Base-by-base conservation (phyloP, 2,329 filamentous ascomycete species). In the Pezicula carpinea region DNA sequence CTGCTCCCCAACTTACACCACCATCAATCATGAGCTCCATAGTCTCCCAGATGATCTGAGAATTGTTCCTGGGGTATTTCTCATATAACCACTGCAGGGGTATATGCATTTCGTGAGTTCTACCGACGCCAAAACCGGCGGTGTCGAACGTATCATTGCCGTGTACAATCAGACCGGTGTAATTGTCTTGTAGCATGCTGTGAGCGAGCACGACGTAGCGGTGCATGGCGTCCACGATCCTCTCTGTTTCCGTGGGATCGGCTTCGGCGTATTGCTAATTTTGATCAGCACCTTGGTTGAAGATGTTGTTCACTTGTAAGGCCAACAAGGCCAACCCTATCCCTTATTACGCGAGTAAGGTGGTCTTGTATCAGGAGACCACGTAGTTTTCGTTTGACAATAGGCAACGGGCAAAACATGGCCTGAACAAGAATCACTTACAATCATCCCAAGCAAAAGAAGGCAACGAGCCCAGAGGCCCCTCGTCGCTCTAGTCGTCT, bases 381-480 rank as follows among this genome's bases (percentile, higher is more conserved):
- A n/a, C n/a, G n/a, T n/a, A n/a, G n/a, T n/a, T n/a, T n/a, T n/a
- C n/a, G 26, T 10, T 11, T 11, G 26, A 13, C 8, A 11, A 29
- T 10, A 11, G 6, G 8, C 4, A 10, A 10, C 26, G 13, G 26
- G 13, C 2, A 29, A 29, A 29, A 4, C 13, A 29, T 11, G 13
- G 26, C 26, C 10, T 2, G 2, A 6, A 6, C 26, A 29, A 29
- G 26, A 29, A 29, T 6, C 26, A 29, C 26, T 29, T 29, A 29
- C 26, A 29, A 40, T 73, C 47, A 79, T 54, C 2, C 75, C 77
- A 8, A 79, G 64, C 41, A 76, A 68, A 10, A 79, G 62, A 13
- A 74, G 69, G 53, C 69, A 74, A 13, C 76, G 63, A 5, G 69
- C 77, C 78, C 77, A 80, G 36, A 81, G 66, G 21, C 75, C 72